A percentile compares a stretch with the other conserved stretches of the same genome.
Evolutionary conservation across 1,284 basidiomycete genomes (phyloP).

Genomic region (Caloboletus firmus): DNA sequence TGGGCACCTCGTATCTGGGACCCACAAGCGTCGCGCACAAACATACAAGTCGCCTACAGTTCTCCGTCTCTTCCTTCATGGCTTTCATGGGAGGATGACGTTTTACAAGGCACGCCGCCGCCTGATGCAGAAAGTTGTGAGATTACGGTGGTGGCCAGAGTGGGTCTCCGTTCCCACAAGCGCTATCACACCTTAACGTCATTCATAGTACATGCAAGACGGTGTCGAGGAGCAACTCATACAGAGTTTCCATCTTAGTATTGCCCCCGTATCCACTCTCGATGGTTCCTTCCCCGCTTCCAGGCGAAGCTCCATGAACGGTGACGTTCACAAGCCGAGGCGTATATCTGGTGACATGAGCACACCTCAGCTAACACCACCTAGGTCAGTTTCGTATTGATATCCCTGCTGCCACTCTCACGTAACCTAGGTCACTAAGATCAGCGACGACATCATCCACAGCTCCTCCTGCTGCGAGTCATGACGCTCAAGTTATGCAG

Average conservation of each 20-base stretch:
- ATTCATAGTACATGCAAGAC: conserved; percentile 63
- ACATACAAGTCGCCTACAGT: conserved; percentile 76
- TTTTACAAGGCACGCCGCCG: conserved; percentile 70
- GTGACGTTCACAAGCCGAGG: conserved; percentile 49
- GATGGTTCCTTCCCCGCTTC: conserved; percentile 58
- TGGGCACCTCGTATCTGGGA: conserved; percentile 98
- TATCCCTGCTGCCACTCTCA: conserved; percentile 11
- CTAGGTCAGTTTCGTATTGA: conserved; percentile 33
- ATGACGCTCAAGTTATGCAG: conserved; percentile 67
- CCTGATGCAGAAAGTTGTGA: conserved; percentile 71
- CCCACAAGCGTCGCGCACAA: conserved; percentile 84
- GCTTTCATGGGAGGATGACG: conserved; percentile 86
- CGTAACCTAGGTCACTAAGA: conserved; percentile 28
- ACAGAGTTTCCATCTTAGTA: conserved; percentile 66
- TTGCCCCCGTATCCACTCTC: conserved; percentile 68
- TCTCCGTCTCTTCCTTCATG: conserved; percentile 83
- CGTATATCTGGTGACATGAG: conserved; percentile 64
- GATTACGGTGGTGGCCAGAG: conserved; percentile 70
- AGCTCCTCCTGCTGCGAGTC: conserved; percentile 32
- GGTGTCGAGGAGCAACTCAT: conserved; percentile 66
- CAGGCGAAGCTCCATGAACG: conserved; percentile 61
- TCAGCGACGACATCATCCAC: conserved; percentile 24
- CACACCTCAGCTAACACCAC: conserved; percentile 38
- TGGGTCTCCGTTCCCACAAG: conserved; percentile 35
- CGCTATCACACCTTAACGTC: conserved; percentile 13